Evolutionary conservation across 768 basidiomycete species (phyloP), one percentile per base, ranked within the genome.

Genomic region (Tulasnella sp.): DNA sequence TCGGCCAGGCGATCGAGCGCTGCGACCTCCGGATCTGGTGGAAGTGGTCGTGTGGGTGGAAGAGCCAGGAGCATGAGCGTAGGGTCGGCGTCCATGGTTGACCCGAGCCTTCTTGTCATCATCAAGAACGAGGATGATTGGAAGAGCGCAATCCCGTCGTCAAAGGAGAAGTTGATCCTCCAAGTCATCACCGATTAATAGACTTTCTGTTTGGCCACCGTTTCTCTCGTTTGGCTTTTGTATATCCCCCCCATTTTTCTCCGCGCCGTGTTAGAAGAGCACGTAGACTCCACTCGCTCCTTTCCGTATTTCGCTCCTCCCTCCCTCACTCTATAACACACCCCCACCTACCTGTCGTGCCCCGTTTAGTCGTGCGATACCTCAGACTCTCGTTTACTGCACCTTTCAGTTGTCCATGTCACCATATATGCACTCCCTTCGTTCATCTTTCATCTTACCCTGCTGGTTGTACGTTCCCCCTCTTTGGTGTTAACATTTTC

Each of bases 71-170:
- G 40, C 72, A 73, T 80, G 69, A 73, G 79, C 72, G 46, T 60
- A 24, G 79, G 69, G 22, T 79, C 79, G n/a, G 69, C 28, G 42
- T 73, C 31, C 42, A 73, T 80, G 79, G 74, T 74, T 34, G 79
- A 80, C 50, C 79, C 79, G 40, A 44, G 69, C n/a, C 34, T 41
- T 8, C 54, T 80, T 14, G 48, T n/a, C 9, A 40, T 80, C 72
- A 80, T 80, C 46, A 73, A 75, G 72, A 80, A 80, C 31, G 69
- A 80, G 72, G 79, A 73, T 2, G 79, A 80, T 34, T 80, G 79
- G 79, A 72, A 80, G 46, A 48, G 22, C 46, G 46, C 46, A n/a
- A 50, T 80, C 8, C 79, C 79, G 8, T 20, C 24, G 16, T 11
- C 69, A 11, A 73, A 31, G 37, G 79, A 80, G 46, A 80, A 80